Percentiles rank a stretch among this genome's conserved stretches.
Conservation (phyloP, 2,329 filamentous ascomycete species). For the Mollisia scopiformis region DNA sequence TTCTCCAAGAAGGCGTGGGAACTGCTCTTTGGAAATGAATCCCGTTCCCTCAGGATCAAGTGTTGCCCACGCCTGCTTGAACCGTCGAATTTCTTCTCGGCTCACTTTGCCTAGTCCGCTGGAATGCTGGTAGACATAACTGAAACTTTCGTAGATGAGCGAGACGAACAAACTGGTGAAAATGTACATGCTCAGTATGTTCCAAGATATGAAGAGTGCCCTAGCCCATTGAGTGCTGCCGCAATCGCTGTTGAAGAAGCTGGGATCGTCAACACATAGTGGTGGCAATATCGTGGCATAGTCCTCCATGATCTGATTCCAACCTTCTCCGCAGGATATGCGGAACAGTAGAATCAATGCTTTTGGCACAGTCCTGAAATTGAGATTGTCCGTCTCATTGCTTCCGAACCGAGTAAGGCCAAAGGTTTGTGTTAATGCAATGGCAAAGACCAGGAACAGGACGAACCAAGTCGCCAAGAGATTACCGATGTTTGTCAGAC, state of each 20-base stretch:
- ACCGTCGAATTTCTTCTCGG: slow-evolving; percentile 90
- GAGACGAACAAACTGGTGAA: slow-evolving; percentile 98
- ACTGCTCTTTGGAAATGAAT: slow-evolving; percentile 86
- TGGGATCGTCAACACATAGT: slow-evolving; percentile 71
- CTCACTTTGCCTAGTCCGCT: slow-evolving; percentile 90
- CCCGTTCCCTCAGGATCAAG: slow-evolving; percentile 91
- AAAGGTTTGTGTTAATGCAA: slow-evolving; percentile 94
- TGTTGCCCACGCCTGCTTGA: slow-evolving; percentile 98
- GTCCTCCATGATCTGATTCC: slow-evolving; percentile 97
- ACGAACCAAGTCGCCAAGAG: slow-evolving; percentile 96
- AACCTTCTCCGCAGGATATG: slow-evolving; percentile 92
- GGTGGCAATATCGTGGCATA: slow-evolving; percentile 81
- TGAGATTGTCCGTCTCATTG: slow-evolving; percentile 76
- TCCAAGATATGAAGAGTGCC: slow-evolving; percentile 92
- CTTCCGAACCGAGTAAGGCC: slow-evolving; percentile 86
- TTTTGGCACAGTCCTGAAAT: slow-evolving; percentile 93
- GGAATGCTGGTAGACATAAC: slow-evolving; percentile 96
- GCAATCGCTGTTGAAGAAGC: slow-evolving; percentile 89
- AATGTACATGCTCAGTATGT: slow-evolving; percentile 99
- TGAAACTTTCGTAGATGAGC: slow-evolving; percentile 98
- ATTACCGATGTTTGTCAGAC: slow-evolving; percentile 87
- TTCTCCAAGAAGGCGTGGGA: slow-evolving; percentile 86
- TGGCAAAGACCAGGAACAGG: slow-evolving; percentile 93
- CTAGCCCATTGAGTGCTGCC: slow-evolving; percentile 89
- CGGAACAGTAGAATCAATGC: slow-evolving; percentile 91